Conservation (phyloP, 2,329 filamentous ascomycete species). For the Davidsoniella virescens region DNA sequence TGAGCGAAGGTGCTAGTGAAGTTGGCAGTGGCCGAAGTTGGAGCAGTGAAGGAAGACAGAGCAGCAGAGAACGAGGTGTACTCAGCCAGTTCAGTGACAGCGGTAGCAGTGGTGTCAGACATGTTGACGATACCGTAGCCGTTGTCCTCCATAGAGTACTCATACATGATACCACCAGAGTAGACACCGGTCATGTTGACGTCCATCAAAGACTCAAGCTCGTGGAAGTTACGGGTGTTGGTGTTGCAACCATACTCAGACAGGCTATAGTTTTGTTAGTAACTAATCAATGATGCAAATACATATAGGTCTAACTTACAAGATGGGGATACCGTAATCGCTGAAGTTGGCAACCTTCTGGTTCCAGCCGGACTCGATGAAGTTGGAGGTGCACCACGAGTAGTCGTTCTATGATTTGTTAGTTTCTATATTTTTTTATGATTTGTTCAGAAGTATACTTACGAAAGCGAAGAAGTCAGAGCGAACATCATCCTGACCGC, state of each 20-base stretch:
- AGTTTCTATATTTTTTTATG: constrained; percentile 2
- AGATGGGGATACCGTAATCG: constrained; percentile 75
- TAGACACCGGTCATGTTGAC: constrained; percentile 74
- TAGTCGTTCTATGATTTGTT: constrained; percentile 48
- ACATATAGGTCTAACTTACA: constrained; percentile 26
- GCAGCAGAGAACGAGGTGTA: constrained; percentile 39
- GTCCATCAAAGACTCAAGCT: constrained; percentile 66
- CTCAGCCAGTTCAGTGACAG: constrained; percentile 42
- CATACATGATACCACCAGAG: constrained; percentile 91
- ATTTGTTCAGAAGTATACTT: constrained; percentile 1
- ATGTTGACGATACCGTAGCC: constrained; percentile 67
- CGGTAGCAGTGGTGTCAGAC: constrained; percentile 26
- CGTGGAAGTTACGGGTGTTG: constrained; percentile 66
- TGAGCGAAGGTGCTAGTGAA: constrained; percentile 29
- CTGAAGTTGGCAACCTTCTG: constrained; percentile 77
- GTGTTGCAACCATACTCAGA: constrained; percentile 87
- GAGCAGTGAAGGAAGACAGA: constrained; percentile 32
- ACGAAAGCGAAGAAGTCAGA: constrained; percentile 73
- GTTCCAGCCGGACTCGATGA: constrained; percentile 61
- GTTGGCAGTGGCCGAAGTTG: constrained; percentile 34
- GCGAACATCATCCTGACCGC: constrained; percentile 65
- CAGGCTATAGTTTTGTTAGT: constrained; percentile 30
- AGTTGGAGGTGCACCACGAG: constrained; percentile 66
- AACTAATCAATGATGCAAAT: background rate
- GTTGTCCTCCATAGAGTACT: constrained; percentile 71